Conservation (phyloP, 2,329 filamentous ascomycete genomes). For the Pseudogymnoascus destructans region DNA sequence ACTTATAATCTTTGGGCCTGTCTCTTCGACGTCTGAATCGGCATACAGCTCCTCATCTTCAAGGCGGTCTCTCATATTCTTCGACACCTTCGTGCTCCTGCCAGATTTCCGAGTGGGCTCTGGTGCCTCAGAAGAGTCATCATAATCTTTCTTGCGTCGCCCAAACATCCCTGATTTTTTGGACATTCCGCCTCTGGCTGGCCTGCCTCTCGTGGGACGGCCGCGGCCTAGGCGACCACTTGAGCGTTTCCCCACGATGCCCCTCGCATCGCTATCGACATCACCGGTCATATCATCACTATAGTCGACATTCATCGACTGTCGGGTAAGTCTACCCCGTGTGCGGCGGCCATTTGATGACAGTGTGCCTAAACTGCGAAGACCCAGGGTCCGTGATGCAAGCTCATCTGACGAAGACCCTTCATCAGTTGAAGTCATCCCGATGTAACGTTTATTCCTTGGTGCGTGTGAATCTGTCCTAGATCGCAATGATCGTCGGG, state of each 20-base stretch:
- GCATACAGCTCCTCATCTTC: slow-evolving; percentile 40
- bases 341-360: not conserved
- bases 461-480: slow-evolving; percentile 1
- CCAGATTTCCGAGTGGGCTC: slow-evolving; percentile 26
- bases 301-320: not conserved
- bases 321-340: not conserved
- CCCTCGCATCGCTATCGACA: not conserved
- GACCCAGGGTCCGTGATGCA: not conserved
- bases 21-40: slow-evolving; percentile 27
- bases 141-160: not conserved
- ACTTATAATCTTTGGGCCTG: slow-evolving; percentile 42
- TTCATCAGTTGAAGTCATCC: not conserved
- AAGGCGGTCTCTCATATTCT: slow-evolving; percentile 33
- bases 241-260: not conserved
- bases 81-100: slow-evolving; percentile 22
- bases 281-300: not conserved
- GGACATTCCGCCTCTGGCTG: slow-evolving; percentile 4
- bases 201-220: slow-evolving; percentile 12
- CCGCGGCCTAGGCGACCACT: slow-evolving; percentile 10
- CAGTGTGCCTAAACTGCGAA: not conserved
- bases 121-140: slow-evolving; percentile 15
- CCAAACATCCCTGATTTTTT: not conserved
- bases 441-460: not conserved
- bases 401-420: not conserved
- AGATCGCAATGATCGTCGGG: not conserved